Conservation (phyloP, 768 basidiomycete species). For the Boletus tylopilopsis region DNA sequence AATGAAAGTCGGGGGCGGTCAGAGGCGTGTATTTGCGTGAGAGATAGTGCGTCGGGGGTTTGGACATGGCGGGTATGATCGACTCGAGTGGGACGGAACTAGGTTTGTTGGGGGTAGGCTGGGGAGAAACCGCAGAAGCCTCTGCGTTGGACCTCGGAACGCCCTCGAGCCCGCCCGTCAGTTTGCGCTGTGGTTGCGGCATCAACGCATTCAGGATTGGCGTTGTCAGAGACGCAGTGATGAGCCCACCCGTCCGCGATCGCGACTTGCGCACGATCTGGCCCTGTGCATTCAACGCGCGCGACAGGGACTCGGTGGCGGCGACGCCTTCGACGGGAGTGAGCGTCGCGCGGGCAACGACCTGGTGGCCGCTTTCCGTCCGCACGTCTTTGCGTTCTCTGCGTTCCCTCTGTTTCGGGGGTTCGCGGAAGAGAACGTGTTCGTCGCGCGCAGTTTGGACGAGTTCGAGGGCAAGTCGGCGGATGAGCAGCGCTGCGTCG, state of each 20-base stretch:
- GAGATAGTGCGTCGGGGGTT: conserved; percentile 83
- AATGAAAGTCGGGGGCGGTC: conserved; percentile 70
- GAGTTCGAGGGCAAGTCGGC: conserved; percentile 61
- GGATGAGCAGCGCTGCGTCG: conserved; percentile 60
- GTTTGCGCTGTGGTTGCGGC: conserved; percentile 46
- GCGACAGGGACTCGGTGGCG: conserved; percentile 42
- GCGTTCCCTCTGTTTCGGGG: conserved; percentile 42
- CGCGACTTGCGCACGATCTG: conserved; percentile 33
- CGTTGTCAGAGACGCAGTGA: conserved; percentile 43
- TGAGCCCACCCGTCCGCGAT: conserved; percentile 35
- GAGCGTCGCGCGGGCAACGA: conserved; percentile 41
- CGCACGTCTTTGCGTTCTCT: conserved; percentile 33
- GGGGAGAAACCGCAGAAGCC: conserved; percentile 11
- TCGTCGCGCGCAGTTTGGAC: conserved; percentile 67
- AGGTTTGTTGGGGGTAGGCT: conserved; percentile 29
- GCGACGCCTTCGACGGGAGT: conserved; percentile 40
- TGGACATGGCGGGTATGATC: conserved; percentile 75
- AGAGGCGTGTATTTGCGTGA: conserved; percentile 71
- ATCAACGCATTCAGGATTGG: conserved; percentile 62
- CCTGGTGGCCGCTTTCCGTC: conserved; percentile 26
- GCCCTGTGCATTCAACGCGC: conserved; percentile 40
- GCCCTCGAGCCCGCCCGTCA: conserved; percentile 27
- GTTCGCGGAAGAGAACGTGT: conserved; percentile 41
- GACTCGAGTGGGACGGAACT: conserved; percentile 68
- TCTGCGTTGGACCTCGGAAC: conserved; percentile 11